phyloP scores from a whole-genome alignment of 208 protist genomes.

The Novymonas esmeraldas region DNA sequence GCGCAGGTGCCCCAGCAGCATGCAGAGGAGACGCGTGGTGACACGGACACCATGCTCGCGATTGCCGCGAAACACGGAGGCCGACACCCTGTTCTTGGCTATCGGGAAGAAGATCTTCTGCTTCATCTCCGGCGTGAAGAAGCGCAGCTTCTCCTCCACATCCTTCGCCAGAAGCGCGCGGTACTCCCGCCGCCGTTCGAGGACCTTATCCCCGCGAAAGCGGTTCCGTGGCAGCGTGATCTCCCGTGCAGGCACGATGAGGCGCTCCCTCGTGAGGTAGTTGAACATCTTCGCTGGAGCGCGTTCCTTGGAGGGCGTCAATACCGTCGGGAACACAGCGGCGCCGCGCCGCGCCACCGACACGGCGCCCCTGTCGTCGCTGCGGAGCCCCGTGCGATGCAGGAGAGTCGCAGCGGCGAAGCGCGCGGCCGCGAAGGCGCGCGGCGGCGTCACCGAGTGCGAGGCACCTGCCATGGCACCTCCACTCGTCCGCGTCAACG shows the following conservation, averaged over 20 bases:
- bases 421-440: too few species aligned
- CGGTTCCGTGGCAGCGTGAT: slow-evolving; percentile 34
- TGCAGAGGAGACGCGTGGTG: slow-evolving; percentile 27
- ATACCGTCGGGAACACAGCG: neutral
- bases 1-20: slow-evolving; percentile 50
- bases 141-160: slow-evolving; percentile 70
- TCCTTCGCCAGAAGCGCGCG: slow-evolving; percentile 43
- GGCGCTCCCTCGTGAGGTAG: slow-evolving; percentile 69
- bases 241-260: slow-evolving; percentile 30
- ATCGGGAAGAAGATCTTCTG: slow-evolving; percentile 71
- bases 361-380: neutral
- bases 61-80: slow-evolving; percentile 41
- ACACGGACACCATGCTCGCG: slow-evolving; percentile 23
- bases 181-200: slow-evolving; percentile 38
- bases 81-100: neutral
- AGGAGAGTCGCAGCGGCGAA: too few species aligned
- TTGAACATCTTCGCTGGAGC: slow-evolving; percentile 64
- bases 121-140: slow-evolving; percentile 60
- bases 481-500: too few species aligned
- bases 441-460: too few species aligned
- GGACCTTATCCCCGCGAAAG: slow-evolving; percentile 49
- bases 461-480: too few species aligned
- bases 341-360: neutral
- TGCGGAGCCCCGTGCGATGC: too few species aligned
- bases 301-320: too few species aligned